Base-by-base conservation (phyloP, 306 rosid species). In the Cicer chorassanicum region DNA sequence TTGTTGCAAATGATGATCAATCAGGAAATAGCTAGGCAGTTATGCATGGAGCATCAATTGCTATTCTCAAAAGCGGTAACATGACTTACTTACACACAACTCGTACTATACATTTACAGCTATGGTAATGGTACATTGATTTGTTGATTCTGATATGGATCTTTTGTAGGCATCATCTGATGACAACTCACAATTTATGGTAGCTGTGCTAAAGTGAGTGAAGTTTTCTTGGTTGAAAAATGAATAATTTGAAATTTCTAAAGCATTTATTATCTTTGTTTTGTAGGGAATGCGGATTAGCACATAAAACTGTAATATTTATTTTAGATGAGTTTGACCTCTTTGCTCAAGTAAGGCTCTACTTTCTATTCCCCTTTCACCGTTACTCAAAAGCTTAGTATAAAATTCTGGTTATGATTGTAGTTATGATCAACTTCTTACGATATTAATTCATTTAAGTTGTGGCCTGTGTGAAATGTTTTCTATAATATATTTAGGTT, bases 1-100 rank as follows among this genome's bases (percentile, higher is more conserved):
- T 75, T 70, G 65, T 76, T 68, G 53, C 48, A 79, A 9, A 62
- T 49, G 74, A 78, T 78, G 76, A 45, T 87, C 50, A 60, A 84
- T 46, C 96, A 94, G 97, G 98, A 94, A 85, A 92, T 94, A 79
- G 89, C 98, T 56, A 86, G 96, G 82, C 98, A 94, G 87, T 73
- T 94, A 62, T 94, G 98, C 57, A 59, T 81, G 84, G 96, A 88
- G 86, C 88, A 94, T 86, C 91, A 88, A 29, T 76, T 94, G 80
- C 70, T 75, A 60, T 94, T 90, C 85, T 91, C 96, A 40, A 94
- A 92, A 90, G 80, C 87, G 98, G 98, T 91, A 90, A 65, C 38
- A 38, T 50, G 76, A 62, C 42, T 73, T 29, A 21, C 77, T 70
- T 63, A 19, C 29, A 9, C 59, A 38, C 34, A 64, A 74, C 61